Conservation (phyloP, 805 yeast genomes). For the Cyberlindnera xishuangbannaensis region DNA sequence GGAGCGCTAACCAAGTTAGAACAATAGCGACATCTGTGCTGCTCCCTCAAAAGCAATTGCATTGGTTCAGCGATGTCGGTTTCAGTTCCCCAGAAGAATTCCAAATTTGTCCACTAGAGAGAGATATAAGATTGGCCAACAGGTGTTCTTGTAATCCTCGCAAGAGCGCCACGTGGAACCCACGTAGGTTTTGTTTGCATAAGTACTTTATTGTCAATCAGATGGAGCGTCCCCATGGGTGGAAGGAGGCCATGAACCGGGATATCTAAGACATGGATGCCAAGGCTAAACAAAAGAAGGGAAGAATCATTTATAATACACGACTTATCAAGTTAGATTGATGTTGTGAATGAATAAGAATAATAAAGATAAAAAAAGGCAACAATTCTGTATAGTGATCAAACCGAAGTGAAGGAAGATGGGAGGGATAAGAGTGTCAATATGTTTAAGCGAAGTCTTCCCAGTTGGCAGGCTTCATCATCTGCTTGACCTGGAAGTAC, state of each 20-base stretch:
- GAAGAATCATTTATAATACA: no score
- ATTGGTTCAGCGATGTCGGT: constrained; percentile 69
- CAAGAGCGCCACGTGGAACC: constrained; percentile 65
- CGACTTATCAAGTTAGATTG: no score
- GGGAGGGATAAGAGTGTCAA: background rate
- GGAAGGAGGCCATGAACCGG: constrained; percentile 43
- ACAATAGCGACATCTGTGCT: constrained; percentile 62
- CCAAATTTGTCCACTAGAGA: constrained; percentile 69
- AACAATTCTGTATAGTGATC: background rate
- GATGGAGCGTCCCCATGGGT: constrained; percentile 51
- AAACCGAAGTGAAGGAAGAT: background rate
- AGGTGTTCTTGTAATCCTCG: constrained; percentile 70
- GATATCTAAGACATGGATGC: constrained; percentile 2
- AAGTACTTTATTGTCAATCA: constrained; percentile 50
- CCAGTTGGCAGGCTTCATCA: constrained; percentile 67
- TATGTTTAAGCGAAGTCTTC: constrained; percentile 36
- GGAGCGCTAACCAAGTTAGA: constrained; percentile 88
- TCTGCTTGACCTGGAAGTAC: constrained; percentile 48
- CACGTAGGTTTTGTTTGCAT: constrained; percentile 55
- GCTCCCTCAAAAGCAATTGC: constrained; percentile 47
- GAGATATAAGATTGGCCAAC: constrained; percentile 46
- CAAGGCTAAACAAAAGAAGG: no score
- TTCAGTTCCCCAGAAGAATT: constrained; percentile 55
- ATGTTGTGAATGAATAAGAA: no score
- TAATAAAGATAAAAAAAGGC: background rate